Conservation (phyloP, 2,329 filamentous ascomycete genomes). For the Pseudogymnoascus pannorum region DNA sequence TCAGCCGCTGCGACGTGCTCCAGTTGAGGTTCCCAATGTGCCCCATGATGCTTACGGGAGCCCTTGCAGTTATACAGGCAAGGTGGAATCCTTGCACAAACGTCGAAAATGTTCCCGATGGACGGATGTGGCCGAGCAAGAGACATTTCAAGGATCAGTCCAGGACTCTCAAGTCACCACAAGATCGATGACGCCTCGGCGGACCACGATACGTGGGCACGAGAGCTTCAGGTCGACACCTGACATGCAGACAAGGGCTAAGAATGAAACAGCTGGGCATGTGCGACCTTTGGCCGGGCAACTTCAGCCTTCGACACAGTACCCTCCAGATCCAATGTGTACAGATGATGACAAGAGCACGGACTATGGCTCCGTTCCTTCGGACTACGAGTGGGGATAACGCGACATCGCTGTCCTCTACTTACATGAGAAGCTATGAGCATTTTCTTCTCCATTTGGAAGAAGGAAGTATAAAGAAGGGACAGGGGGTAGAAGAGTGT, state of each 20-base stretch:
- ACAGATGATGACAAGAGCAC: background rate
- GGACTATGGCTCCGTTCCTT: background rate
- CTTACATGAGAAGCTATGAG: background rate
- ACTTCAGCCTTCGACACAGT: background rate
- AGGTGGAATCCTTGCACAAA: conserved; percentile 8
- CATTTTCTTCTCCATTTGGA: background rate
- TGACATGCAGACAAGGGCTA: background rate
- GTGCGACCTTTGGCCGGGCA: background rate
- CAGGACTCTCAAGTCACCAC: conserved; percentile 10
- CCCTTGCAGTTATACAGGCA: conserved; percentile 9
- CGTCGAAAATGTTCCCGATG: conserved; percentile 5
- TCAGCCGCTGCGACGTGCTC: conserved; percentile 6
- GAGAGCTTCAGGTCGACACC: background rate
- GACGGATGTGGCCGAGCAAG: conserved; percentile 6
- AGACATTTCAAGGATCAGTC: conserved; percentile 8
- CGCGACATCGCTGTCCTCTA: background rate
- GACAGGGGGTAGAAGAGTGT: too few species aligned
- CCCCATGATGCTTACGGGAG: background rate
- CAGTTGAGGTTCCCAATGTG: conserved; percentile 7
- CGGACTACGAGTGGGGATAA: background rate
- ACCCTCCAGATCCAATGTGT: background rate
- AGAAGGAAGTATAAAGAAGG: background rate
- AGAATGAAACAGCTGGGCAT: background rate
- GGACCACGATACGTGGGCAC: conserved; percentile 1
- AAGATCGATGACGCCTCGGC: conserved; percentile 8